These are phyloP conservation scores for Malassezia dermatis DNA, from an alignment of 1,284 basidiomycete species.

Conservation along the genomic window DNA sequence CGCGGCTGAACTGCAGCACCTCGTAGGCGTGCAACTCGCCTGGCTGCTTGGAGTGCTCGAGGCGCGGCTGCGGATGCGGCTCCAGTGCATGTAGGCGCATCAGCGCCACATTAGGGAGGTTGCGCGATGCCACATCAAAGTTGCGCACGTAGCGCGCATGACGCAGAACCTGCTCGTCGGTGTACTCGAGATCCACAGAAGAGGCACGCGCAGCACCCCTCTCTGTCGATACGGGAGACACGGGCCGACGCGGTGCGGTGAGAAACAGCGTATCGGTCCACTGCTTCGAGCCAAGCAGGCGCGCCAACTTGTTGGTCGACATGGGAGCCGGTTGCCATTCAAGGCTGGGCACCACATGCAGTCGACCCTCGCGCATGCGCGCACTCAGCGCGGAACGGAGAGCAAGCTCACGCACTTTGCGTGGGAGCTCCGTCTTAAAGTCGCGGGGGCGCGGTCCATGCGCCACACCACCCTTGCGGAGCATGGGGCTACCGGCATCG, in stretches of 20 bases:
- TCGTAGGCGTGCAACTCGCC: slow-evolving; percentile 47
- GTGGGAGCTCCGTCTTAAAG: slow-evolving; percentile 76
- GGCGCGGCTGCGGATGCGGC: slow-evolving; percentile 25
- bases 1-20: slow-evolving; percentile 33
- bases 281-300: slow-evolving; percentile 29
- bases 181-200: slow-evolving; percentile 35
- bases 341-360: slow-evolving; percentile 63
- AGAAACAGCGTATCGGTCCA: slow-evolving; percentile 43
- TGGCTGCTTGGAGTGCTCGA: slow-evolving; percentile 37
- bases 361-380: slow-evolving; percentile 62
- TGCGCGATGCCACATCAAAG: slow-evolving; percentile 34
- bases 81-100: slow-evolving; percentile 38
- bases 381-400: slow-evolving; percentile 75
- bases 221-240: slow-evolving; percentile 9
- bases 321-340: slow-evolving; percentile 37
- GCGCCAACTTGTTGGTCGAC: slow-evolving; percentile 30
- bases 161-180: slow-evolving; percentile 23
- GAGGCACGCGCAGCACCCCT: slow-evolving; percentile 25
- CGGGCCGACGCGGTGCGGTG: slow-evolving; percentile 37
- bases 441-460: slow-evolving; percentile 82
- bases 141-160: slow-evolving; percentile 29
- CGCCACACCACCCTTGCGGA: slow-evolving; percentile 80
- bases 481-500: slow-evolving; percentile 74
- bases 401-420: slow-evolving; percentile 85
- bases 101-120: slow-evolving; percentile 34